Evolutionary conservation across 2,329 filamentous ascomycete species (phyloP).

Genomic region (Cryphonectria carpinicola): DNA sequence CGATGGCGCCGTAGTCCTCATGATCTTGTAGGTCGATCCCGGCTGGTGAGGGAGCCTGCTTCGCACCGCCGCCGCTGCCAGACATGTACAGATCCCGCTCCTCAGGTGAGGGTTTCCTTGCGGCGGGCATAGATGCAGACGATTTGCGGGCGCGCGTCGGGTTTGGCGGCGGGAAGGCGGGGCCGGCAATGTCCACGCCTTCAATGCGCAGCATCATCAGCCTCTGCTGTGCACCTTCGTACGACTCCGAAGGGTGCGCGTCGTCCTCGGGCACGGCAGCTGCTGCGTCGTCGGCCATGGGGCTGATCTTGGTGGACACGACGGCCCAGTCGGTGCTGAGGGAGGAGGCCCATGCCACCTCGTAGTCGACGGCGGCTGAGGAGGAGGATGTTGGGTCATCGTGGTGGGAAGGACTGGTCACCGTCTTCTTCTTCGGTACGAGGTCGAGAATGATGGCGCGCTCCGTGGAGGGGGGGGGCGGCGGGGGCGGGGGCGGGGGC

Average conservation of each 20-base stretch:
- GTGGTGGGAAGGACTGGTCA: not conserved
- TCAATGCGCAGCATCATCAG: slow-evolving; percentile 66
- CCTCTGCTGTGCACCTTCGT: slow-evolving; percentile 40
- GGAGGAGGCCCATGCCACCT: slow-evolving; percentile 71
- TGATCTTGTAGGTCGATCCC: not conserved
- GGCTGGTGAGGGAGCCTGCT: not conserved
- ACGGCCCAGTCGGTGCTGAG: slow-evolving; percentile 75
- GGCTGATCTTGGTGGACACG: slow-evolving; percentile 50
- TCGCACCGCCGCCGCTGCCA: slow-evolving; percentile 10
- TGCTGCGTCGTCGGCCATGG: slow-evolving; percentile 37
- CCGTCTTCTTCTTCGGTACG: slow-evolving; percentile 34
- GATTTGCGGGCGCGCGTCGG: slow-evolving; percentile 36
- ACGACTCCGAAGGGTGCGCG: slow-evolving; percentile 21
- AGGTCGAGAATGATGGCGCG: slow-evolving; percentile 63
- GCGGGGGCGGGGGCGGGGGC: not conserved
- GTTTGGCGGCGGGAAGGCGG: not conserved
- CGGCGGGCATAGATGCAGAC: not conserved
- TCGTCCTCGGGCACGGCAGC: slow-evolving; percentile 37
- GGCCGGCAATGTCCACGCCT: slow-evolving; percentile 47
- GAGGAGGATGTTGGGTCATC: not conserved
- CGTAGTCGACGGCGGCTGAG: slow-evolving; percentile 41
- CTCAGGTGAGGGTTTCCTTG: slow-evolving; percentile 26
- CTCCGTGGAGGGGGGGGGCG: slow-evolving; percentile 34
- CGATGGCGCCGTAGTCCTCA: slow-evolving; percentile 52
- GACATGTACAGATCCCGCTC: slow-evolving; percentile 23